Conservation (phyloP, 2,329 filamentous ascomycete species). For the Aspergillus sojae region DNA sequence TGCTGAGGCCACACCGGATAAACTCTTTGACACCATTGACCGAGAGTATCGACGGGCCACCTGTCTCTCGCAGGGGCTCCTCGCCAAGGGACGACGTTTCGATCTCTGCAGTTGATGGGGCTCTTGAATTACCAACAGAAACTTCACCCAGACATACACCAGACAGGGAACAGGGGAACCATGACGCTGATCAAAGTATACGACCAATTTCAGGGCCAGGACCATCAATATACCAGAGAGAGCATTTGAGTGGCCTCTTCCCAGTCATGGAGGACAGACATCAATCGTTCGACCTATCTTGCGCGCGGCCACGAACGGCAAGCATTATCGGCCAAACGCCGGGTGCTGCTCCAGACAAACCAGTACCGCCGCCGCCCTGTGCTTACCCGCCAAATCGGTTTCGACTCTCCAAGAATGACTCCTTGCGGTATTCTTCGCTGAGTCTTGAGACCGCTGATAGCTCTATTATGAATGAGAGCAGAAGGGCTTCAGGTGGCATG, state of each 20-base stretch:
- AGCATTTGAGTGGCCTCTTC: constrained; percentile 25
- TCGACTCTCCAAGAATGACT: constrained; percentile 38
- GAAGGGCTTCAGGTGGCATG: constrained; percentile 27
- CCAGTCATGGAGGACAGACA: constrained; percentile 28
- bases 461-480: constrained; percentile 40
- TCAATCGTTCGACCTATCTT: constrained; percentile 26
- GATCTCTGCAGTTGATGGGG: constrained; percentile 38
- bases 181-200: constrained; percentile 27
- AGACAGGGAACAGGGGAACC: constrained; percentile 31
- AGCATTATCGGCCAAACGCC: constrained; percentile 39
- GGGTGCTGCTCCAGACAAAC: constrained; percentile 38
- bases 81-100: constrained; percentile 33
- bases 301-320: constrained; percentile 29
- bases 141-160: constrained; percentile 41
- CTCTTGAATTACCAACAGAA: constrained; percentile 38
- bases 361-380: constrained; percentile 39
- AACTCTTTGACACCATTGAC: constrained; percentile 37
- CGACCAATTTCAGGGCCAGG: constrained; percentile 33
- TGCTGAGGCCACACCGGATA: constrained; percentile 29
- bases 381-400: constrained; percentile 35
- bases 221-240: constrained; percentile 31
- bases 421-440: constrained; percentile 38
- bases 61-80: constrained; percentile 11
- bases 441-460: constrained; percentile 43
- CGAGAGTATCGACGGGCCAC: constrained; percentile 30